Base-by-base conservation (phyloP, 1,284 basidiomycete genomes). In the Ganoderma boninense region DNA sequence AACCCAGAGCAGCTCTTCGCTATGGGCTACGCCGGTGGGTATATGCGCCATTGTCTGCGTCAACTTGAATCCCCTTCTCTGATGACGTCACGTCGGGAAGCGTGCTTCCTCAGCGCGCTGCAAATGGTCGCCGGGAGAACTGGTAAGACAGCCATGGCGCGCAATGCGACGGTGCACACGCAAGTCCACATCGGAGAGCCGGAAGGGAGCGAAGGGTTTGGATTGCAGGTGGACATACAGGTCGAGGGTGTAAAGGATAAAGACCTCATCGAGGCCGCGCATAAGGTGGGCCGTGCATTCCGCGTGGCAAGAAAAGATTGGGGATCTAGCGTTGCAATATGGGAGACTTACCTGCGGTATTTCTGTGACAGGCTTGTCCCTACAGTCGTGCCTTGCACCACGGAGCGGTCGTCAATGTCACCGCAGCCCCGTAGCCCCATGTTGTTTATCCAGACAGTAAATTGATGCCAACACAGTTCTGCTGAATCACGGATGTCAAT, bases 241-340 rank as follows among this genome's bases (percentile, higher is more conserved):
- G 90, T 92, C 0, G 87, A 90, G 72, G 90, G 90, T n/a, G 84
- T 91, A 5, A 86, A 90, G 52, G 90, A 93, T 67, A 87, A 91
- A 52, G 82, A 82, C 46, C 81, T 94, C 67, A 83, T 93, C 65
- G 82, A 89, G 70, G 89, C 89, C 52, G 92, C 86, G 13, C 92
- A 94, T 79, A 88, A 87, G 83, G 92, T 92, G 84, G 79, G 68
- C 65, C 10, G 57, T 65, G 38, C 11, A 13, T 52, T 14, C 29
- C 78, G 23, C 46, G 23, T 52, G 20, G 46, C 46, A 6, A 23
- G n/a, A 20, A 49, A 49, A 23, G 14, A 10, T 20, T 11, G 29
- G 44, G 26, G 18, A 20, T 67, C 52, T 64, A 40, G 32, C 38
- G 4, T 4, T n/a, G 10, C 4, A 23, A 18, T 4, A 0, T 40